A percentile compares a stretch with the other conserved stretches of the same genome.
phyloP scores from a whole-genome alignment of 257 asterid species.

The Agastache rugosa region DNA sequence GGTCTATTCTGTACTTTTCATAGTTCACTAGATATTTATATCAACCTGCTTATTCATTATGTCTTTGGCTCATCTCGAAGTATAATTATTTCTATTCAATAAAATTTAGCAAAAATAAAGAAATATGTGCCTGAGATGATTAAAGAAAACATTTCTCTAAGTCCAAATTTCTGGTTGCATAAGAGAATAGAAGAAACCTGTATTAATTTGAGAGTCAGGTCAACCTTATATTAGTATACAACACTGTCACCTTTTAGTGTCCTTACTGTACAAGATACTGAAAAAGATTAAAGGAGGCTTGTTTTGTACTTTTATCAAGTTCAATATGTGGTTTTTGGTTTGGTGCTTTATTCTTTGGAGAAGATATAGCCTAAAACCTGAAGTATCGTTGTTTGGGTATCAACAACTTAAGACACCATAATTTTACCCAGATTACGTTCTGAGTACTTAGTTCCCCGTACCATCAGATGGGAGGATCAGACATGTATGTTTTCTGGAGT shows the following conservation, averaged over 20 bases:
- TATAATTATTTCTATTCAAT: background rate
- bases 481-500: slow-evolving; percentile 23
- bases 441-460: background rate
- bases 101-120: slow-evolving; percentile 1
- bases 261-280: slow-evolving; percentile 13
- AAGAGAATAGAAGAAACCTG: slow-evolving; percentile 22
- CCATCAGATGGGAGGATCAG: slow-evolving; percentile 29
- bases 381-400: background rate
- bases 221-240: background rate
- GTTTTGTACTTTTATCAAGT: background rate
- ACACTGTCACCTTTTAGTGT: background rate
- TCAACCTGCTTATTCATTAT: slow-evolving; percentile 12
- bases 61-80: slow-evolving; percentile 3
- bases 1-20: slow-evolving; percentile 11
- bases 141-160: slow-evolving; percentile 9
- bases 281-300: slow-evolving; percentile 5
- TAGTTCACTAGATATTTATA: slow-evolving; percentile 25
- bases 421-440: slow-evolving; percentile 18
- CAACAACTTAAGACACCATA: slow-evolving; percentile 3
- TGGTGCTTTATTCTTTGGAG: background rate
- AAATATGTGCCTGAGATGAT: slow-evolving; percentile 20
- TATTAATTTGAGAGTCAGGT: background rate
- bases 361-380: slow-evolving; percentile 6
- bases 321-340: background rate
- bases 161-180: slow-evolving; percentile 6